phyloP scores from a whole-genome alignment of 495 filamentous ascomycete genomes.

The Neurospora sublineolata region DNA sequence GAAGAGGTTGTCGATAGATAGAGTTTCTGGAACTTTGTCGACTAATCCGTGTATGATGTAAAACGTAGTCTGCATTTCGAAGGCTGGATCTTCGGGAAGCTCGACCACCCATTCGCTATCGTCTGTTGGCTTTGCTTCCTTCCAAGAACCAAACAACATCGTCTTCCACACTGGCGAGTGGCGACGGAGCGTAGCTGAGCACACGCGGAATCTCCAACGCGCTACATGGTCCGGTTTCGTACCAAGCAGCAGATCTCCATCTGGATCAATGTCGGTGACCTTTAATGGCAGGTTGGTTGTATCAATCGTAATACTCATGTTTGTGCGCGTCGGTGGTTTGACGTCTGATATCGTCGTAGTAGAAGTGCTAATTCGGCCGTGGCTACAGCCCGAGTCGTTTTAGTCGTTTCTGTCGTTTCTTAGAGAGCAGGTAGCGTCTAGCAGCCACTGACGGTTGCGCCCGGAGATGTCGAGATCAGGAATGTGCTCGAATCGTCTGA shows the following conservation, averaged over 20 bases:
- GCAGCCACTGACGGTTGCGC: not conserved
- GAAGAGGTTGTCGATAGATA: not conserved
- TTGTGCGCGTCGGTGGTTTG: not conserved
- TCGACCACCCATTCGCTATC: slow-evolving; percentile 14
- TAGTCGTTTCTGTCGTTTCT: not conserved
- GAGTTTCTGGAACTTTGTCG: not conserved
- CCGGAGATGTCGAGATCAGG: not conserved
- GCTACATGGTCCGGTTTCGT: not conserved
- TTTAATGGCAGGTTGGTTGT: not conserved
- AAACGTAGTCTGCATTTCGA: not conserved
- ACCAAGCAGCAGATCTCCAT: not conserved
- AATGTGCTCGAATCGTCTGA: not conserved
- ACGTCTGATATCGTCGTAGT: not conserved
- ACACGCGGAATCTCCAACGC: slow-evolving; percentile 9
- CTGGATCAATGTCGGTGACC: not conserved
- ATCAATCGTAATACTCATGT: not conserved
- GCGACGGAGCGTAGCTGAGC: slow-evolving; percentile 12
- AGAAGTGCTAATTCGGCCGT: not conserved
- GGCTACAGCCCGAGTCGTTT: not conserved
- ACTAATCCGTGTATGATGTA: not conserved
- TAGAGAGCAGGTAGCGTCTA: not conserved
- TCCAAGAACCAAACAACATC: slow-evolving; percentile 17
- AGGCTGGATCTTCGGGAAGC: slow-evolving; percentile 18
- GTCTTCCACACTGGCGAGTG: slow-evolving; percentile 17
- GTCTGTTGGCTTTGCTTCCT: slow-evolving; percentile 12